Base-by-base conservation (phyloP, 2,329 filamentous ascomycete species). In the Trichoderma pleuroti region DNA sequence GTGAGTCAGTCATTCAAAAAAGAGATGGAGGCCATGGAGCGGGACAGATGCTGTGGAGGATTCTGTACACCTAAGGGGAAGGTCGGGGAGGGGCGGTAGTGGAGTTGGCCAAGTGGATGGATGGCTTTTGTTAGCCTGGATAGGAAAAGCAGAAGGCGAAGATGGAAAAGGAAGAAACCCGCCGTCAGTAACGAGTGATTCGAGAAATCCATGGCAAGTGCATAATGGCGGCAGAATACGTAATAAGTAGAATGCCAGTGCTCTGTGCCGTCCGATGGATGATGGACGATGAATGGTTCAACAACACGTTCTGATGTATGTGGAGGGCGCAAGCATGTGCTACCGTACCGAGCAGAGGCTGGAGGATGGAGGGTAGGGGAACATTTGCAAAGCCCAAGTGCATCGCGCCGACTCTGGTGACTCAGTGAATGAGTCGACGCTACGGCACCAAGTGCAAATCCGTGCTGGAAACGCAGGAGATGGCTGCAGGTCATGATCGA, bases 351-450 rank as follows among this genome's bases (percentile, higher is more conserved):
- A 24, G 21, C 30, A 26, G 30, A 54, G 8, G 26, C 6, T 52
- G 21, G 0, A 21, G 46, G 46, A 52, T 52, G 62, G 46, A 49
- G 62, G 9, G 26, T n/a, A 59, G 42, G 64, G 64, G 64, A 24
- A 68, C 64, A 36, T 68, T 49, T 68, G 64, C 36, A 59, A 34
- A 26, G 64, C 64, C 64, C 46, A 67, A 2, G 39, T n/a, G 39
- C 39, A 42, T 42, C 39, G 39, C 39, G 39, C n/a, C 18, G 39
- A 11, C 21, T 28, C 56, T 59, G 66, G 36, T 68, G 66, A 68
- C 56, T 68, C 66, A 68, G 57, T 61, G n/a, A 36, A 34, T 68
- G 66, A 68, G 54, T 68, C 66, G 66, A 68, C 66, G 56, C 66
- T 68, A 49, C 26, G 5, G 26, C 9, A 57, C 34, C 18, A 36